Conservation (phyloP, 148 eudicot genomes). For the Rhododendron griersonianum region DNA sequence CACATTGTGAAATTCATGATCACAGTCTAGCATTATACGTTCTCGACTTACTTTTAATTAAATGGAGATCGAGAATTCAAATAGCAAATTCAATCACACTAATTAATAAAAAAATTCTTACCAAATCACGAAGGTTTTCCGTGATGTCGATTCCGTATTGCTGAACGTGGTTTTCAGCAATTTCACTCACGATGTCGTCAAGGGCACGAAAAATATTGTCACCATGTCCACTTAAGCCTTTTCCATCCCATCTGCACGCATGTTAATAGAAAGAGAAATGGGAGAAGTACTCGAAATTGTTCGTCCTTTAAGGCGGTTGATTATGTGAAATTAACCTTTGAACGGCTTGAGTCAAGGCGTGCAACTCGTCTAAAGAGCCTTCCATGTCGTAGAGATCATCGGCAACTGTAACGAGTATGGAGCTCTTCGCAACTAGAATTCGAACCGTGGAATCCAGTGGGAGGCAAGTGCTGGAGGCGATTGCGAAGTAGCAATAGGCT, state of each 20-base stretch:
- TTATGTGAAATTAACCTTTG: slow-evolving; percentile 20
- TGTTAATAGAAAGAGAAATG: not conserved
- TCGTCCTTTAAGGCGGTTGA: not conserved
- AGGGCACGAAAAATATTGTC: slow-evolving; percentile 33
- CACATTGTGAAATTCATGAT: not conserved
- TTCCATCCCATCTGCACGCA: slow-evolving; percentile 38
- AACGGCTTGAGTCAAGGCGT: slow-evolving; percentile 31
- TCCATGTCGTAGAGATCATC: slow-evolving; percentile 49
- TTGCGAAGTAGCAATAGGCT: slow-evolving; percentile 33
- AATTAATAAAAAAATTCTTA: not conserved
- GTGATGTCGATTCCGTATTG: slow-evolving; percentile 20
- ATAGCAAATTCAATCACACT: not conserved
- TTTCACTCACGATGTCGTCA: slow-evolving; percentile 26
- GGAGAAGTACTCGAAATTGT: not conserved
- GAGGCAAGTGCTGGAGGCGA: slow-evolving; percentile 18
- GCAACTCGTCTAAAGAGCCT: slow-evolving; percentile 35
- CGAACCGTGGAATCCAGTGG: slow-evolving; percentile 28
- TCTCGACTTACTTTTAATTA: not conserved
- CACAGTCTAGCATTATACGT: not conserved
- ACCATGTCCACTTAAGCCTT: slow-evolving; percentile 27
- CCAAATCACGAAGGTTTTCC: slow-evolving; percentile 18
- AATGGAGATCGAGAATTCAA: not conserved
- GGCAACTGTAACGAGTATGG: slow-evolving; percentile 32
- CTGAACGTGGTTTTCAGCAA: slow-evolving; percentile 11
- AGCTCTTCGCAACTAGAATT: slow-evolving; percentile 29